phyloP scores from a whole-genome alignment of 192 early-diverging fungal species.

The Bifiguratus adelaidae region DNA sequence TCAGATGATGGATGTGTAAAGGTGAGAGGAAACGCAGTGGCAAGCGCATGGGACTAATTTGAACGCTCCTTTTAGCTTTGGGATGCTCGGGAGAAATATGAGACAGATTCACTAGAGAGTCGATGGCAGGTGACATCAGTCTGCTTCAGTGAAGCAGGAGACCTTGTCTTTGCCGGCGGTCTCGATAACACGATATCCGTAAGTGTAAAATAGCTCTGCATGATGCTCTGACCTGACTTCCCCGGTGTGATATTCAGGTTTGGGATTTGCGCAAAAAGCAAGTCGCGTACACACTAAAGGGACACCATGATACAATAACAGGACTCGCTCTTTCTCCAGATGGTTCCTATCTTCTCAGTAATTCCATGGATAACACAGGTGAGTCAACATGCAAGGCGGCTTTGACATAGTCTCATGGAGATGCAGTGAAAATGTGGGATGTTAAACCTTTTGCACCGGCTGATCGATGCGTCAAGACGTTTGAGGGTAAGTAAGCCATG shows the following conservation, averaged over 20 bases:
- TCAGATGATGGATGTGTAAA: slow-evolving; percentile 76
- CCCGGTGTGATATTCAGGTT: too few relatives aligned
- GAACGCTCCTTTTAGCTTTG: slow-evolving; percentile 37
- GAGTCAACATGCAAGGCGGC: neutral
- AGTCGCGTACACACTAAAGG: slow-evolving; percentile 52
- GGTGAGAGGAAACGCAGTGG: too few relatives aligned
- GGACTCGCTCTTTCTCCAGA: slow-evolving; percentile 78
- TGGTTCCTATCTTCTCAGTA: slow-evolving; percentile 72
- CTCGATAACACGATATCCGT: slow-evolving; percentile 82
- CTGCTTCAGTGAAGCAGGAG: slow-evolving; percentile 63
- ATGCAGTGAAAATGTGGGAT: slow-evolving; percentile 81
- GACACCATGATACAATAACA: slow-evolving; percentile 86
- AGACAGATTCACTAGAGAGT: slow-evolving; percentile 45
- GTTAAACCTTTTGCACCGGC: slow-evolving; percentile 74
- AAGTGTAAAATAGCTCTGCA: slow-evolving; percentile 6
- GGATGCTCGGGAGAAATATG: slow-evolving; percentile 58
- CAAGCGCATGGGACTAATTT: slow-evolving; percentile 21
- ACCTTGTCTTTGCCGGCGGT: slow-evolving; percentile 74
- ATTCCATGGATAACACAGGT: slow-evolving; percentile 91
- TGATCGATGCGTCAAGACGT: slow-evolving; percentile 66
- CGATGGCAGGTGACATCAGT: slow-evolving; percentile 68
- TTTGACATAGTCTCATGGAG: neutral
- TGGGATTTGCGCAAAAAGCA: slow-evolving; percentile 83
- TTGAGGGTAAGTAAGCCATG: slow-evolving; percentile 41
- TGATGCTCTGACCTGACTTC: too few relatives aligned